A percentile compares a stretch with the other conserved stretches of the same genome.
Evolutionary conservation across 192 early-diverging fungal species (phyloP).

Genomic region (Linnemannia exigua): DNA sequence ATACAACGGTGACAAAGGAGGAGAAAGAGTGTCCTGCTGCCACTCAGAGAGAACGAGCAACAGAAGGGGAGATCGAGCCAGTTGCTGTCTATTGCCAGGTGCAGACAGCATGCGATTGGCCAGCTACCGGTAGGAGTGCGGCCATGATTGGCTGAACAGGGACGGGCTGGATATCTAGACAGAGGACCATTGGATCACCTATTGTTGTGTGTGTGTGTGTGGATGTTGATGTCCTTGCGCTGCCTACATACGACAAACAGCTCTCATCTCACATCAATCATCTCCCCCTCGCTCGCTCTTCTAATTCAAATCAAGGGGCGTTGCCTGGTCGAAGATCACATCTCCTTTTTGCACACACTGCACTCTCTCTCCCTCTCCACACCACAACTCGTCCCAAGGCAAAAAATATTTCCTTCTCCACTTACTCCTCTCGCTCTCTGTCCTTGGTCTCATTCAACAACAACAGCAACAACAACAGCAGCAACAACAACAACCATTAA

Average conservation of each 20-base stretch:
- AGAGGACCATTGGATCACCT: neutral
- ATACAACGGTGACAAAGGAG: too few species aligned
- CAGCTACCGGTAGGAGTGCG: neutral
- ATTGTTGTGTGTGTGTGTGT: neutral
- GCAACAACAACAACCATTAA: neutral
- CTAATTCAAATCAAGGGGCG: too few species aligned
- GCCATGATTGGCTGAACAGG: neutral
- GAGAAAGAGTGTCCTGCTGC: neutral
- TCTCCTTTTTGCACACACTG: too few species aligned
- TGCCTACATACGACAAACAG: neutral
- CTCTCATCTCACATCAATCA: too few species aligned
- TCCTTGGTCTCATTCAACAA: too few species aligned
- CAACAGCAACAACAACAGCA: neutral
- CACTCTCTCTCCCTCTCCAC: too few species aligned
- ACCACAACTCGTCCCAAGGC: too few species aligned
- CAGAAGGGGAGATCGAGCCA: neutral
- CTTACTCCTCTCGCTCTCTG: too few species aligned
- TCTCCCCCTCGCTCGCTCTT: too few species aligned
- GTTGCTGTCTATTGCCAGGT: neutral
- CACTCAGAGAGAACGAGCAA: neutral
- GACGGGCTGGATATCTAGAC: neutral
- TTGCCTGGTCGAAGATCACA: too few species aligned
- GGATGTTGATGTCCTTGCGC: neutral
- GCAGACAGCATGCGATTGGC: neutral
- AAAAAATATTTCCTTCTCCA: too few species aligned